Conservation (phyloP, 2,329 filamentous ascomycete genomes). For the Xylariaceae sp. region DNA sequence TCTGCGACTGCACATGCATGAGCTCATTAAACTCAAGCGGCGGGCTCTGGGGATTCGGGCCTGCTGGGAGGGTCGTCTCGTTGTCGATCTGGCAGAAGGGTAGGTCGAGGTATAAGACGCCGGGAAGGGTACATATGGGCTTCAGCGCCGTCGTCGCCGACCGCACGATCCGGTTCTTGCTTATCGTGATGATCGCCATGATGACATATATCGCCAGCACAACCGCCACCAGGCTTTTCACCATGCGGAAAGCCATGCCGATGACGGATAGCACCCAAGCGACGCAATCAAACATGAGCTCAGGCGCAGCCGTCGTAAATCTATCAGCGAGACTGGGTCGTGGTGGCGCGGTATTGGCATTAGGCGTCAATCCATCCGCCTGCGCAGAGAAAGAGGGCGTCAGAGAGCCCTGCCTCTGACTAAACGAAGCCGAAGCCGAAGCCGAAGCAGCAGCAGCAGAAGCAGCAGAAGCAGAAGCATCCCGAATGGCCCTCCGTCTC, state of each 20-base stretch:
- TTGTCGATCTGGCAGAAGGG: conserved; percentile 52
- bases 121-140: conserved; percentile 65
- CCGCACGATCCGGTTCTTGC: conserved; percentile 56
- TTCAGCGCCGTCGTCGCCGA: conserved; percentile 58
- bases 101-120: conserved; percentile 53
- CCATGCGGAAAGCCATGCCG: conserved; percentile 52
- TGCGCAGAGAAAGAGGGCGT: neutral
- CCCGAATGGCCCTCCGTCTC: conserved; percentile 28
- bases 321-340: conserved; percentile 27
- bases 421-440: neutral
- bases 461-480: conserved; percentile 5
- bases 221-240: conserved; percentile 60
- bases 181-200: conserved; percentile 52
- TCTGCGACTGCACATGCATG: conserved; percentile 67
- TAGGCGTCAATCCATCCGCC: neutral
- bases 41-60: conserved; percentile 15
- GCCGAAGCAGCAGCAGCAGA: too few species aligned
- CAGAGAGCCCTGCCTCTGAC: conserved; percentile 16
- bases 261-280: conserved; percentile 52
- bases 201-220: conserved; percentile 56
- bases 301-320: conserved; percentile 35
- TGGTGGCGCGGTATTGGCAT: conserved; percentile 10
- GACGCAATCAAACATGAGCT: conserved; percentile 36
- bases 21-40: conserved; percentile 66
- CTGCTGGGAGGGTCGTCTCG: neutral